phyloP scores from a whole-genome alignment of 129 eudicot species.

The Centrapalus pauciflorus region DNA sequence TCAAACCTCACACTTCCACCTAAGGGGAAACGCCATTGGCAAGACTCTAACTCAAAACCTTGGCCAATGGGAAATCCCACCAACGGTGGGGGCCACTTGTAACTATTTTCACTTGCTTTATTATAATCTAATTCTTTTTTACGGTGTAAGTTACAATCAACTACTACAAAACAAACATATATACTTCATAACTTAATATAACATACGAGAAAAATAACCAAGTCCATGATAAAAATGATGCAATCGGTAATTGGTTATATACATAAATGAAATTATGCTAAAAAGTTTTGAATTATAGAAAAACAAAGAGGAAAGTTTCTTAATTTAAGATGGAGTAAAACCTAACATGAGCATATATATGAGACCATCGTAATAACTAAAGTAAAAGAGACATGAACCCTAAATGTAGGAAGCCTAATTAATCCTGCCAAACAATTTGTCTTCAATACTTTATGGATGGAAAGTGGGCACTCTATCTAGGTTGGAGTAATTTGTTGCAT shows the following conservation, averaged over 20 bases:
- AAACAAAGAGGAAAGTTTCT: background rate
- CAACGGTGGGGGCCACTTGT: too few species aligned
- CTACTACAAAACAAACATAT: too few species aligned
- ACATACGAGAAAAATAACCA: background rate
- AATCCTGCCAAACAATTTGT: conserved; percentile 31
- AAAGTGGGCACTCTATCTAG: conserved; percentile 15
- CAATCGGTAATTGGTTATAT: too few species aligned
- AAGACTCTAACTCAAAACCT: too few species aligned
- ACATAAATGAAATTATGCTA: conserved; percentile 9
- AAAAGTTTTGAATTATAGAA: background rate
- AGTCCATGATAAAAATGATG: background rate
- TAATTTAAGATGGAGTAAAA: conserved; percentile 17
- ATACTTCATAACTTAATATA: too few species aligned
- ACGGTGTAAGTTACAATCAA: too few species aligned
- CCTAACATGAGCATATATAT: conserved; percentile 22
- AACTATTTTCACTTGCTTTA: too few species aligned
- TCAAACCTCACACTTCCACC: too few species aligned
- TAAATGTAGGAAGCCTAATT: conserved; percentile 24
- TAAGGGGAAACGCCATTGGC: too few species aligned
- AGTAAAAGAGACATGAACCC: conserved; percentile 25
- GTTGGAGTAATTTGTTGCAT: background rate
- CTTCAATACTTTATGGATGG: conserved; percentile 20
- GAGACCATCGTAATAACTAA: conserved; percentile 20
- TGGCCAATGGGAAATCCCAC: too few species aligned
- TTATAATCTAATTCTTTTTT: too few species aligned